Conservation (phyloP, 768 basidiomycete species). For the Pleurotus djamor region DNA sequence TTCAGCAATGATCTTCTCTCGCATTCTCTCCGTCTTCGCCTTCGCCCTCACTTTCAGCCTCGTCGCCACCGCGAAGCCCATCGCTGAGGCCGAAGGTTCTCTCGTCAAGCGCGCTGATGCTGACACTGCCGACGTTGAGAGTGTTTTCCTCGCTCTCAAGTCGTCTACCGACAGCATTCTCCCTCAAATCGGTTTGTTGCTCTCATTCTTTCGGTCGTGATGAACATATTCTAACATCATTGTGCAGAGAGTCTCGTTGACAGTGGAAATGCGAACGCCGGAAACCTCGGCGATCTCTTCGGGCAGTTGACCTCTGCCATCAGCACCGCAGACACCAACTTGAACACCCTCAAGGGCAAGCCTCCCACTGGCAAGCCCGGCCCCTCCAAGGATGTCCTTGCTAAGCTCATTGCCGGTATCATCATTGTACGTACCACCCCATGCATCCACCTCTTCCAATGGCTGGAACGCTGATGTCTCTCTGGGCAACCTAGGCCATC, state of each 20-base stretch:
- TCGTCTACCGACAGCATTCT: constrained; percentile 15
- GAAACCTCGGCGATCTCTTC: constrained; percentile 16
- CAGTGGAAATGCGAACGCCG: constrained; percentile 15
- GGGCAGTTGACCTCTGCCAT: constrained; percentile 16
- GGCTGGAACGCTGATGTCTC: too few relatives aligned
- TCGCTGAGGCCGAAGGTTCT: background rate
- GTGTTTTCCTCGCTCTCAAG: constrained; percentile 17
- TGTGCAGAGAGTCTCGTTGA: constrained; percentile 8
- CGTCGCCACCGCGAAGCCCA: constrained; percentile 9
- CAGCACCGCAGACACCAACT: constrained; percentile 17
- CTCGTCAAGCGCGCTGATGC: constrained; percentile 4
- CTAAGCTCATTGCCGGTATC: constrained; percentile 21
- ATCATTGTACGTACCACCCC: constrained; percentile 16
- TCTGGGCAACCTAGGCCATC: too few relatives aligned
- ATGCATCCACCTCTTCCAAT: too few relatives aligned
- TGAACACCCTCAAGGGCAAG: constrained; percentile 13
- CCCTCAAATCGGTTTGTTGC: constrained; percentile 18
- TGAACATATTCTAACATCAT: background rate
- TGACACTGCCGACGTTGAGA: constrained; percentile 16
- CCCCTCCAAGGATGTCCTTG: constrained; percentile 22
- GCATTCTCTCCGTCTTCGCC: constrained; percentile 6
- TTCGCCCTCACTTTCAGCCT: constrained; percentile 8
- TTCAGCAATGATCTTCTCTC: constrained; percentile 6
- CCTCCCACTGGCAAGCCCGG: constrained; percentile 13
- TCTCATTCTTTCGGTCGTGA: background rate